Base-by-base conservation (phyloP, 129 eudicot genomes). In the Rutidosis leptorrhynchoides region DNA sequence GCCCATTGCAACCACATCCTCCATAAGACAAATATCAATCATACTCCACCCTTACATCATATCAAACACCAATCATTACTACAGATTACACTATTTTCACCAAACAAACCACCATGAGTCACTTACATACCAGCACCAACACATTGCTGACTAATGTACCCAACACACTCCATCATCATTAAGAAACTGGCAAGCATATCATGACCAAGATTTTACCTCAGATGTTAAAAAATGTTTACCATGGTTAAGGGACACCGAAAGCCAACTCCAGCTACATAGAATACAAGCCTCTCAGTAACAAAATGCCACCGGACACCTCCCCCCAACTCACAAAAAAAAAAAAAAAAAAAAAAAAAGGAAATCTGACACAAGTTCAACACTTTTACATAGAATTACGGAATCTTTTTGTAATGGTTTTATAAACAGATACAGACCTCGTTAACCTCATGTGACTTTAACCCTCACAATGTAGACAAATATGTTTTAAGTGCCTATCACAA, bases 1-100 rank as follows among this genome's bases (percentile, higher is more conserved):
- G 92, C 83, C 89, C 97, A 83, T 78, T 84, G 78, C 87, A 84
- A 87, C 95, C 97, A 87, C 92, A 90, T 81, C 95, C 87, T 81
- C 93, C 85, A 77, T 84, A 59, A 82, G 75, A 69, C 78, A 85
- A 80, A 72, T 76, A 70, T 81, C 82, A 82, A 60, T 69, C 83
- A 72, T 73, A 73, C 78, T 63, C 55, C 67, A 78, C 74, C 76
- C 81, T 62, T 81, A 73, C 77, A 75, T 75, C 65, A 48, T 62
- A 77, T 70, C 78, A 70, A 75, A 65, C 86, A 80, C 89, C 86
- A 73, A 83, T 74, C 87, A 79, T 75, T 54, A 76, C 83, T 67
- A 80, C 59, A 57, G 49, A 29, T 55, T 52, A 67, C 66, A 74
- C 65, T 69, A 71, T 77, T 73, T 72, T 77, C 84, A 79, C 73